phyloP scores from a whole-genome alignment of 805 yeast species.

The Schwanniomyces polymorphus region DNA sequence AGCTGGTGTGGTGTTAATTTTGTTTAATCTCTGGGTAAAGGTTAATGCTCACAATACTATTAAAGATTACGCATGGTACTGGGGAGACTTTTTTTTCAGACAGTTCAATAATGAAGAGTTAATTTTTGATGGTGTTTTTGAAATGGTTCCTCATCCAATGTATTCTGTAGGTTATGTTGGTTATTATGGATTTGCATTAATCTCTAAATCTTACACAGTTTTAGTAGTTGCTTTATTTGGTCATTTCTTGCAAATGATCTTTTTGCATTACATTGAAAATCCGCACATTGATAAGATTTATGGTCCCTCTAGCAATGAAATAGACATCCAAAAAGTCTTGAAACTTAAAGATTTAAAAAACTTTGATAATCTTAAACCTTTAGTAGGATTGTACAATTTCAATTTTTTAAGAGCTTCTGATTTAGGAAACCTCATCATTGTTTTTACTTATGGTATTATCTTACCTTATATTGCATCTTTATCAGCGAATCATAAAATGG shows the following conservation, averaged over 20 bases:
- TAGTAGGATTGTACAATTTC: conserved; percentile 65
- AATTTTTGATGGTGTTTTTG: conserved; percentile 86
- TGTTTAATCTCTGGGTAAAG: conserved; percentile 83
- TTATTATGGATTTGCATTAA: conserved; percentile 79
- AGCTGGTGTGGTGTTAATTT: conserved; percentile 59
- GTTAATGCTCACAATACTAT: conserved; percentile 85
- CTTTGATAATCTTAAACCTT: conserved; percentile 45
- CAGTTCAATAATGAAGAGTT: conserved; percentile 62
- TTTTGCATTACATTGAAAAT: conserved; percentile 72
- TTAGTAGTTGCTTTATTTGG: conserved; percentile 70
- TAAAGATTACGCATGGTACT: conserved; percentile 90
- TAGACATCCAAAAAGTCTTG: conserved; percentile 33
- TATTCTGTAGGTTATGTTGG: conserved; percentile 88
- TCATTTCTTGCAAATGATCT: conserved; percentile 74
- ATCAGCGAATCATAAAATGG: conserved; percentile 17
- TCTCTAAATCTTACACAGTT: conserved; percentile 71
- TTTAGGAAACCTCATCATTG: conserved; percentile 45
- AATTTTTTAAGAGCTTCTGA: conserved; percentile 66
- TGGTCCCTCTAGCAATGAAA: conserved; percentile 46
- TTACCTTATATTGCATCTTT: conserved; percentile 39
- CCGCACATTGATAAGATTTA: conserved; percentile 86
- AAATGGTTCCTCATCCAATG: conserved; percentile 92
- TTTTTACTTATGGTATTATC: conserved; percentile 40
- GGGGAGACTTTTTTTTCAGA: conserved; percentile 91
- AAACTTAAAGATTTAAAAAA: conserved; percentile 50